Percentiles rank a stretch among this genome's conserved stretches.
Conservation (phyloP, 139 green algal genomes). For the Tetratostichococcus sp. region DNA sequence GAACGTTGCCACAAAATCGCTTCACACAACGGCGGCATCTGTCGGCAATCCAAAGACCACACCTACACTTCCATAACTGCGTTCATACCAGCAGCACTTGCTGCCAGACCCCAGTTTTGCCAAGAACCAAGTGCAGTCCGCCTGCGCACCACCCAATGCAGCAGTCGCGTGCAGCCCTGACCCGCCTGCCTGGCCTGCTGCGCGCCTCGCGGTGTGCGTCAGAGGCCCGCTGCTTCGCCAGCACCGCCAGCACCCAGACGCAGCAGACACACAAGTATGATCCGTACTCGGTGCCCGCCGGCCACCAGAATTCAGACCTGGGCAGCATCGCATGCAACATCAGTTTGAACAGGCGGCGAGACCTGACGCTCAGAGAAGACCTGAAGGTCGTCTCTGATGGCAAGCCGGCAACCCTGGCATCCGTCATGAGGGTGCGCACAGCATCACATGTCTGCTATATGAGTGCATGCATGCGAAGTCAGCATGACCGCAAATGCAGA, state of each 20-base stretch:
- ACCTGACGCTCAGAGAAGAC: conserved; percentile 40
- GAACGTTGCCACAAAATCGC: no score
- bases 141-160: not conserved
- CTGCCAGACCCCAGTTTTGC: no score
- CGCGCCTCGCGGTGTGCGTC: not conserved
- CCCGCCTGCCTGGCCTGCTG: not conserved
- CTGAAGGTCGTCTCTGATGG: conserved; percentile 23
- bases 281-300: conserved; percentile 35
- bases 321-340: conserved; percentile 39
- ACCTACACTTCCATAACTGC: no score
- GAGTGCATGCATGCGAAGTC: not conserved
- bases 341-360: conserved; percentile 36
- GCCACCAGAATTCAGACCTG: conserved; percentile 42
- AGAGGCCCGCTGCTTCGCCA: not conserved
- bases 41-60: no score
- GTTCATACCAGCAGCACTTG: no score
- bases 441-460: no score
- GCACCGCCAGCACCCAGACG: not conserved
- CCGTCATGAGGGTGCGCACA: conserved; percentile 35
- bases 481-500: not conserved
- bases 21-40: no score
- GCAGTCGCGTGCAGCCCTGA: not conserved
- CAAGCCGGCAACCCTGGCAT: conserved; percentile 13
- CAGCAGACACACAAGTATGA: not conserved
- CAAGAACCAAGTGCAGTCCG: not conserved